Evolutionary conservation across 2,329 filamentous ascomycete genomes (phyloP), one percentile per base, ranked within the genome.

Genomic region (Aspergillus spinulosporus): DNA sequence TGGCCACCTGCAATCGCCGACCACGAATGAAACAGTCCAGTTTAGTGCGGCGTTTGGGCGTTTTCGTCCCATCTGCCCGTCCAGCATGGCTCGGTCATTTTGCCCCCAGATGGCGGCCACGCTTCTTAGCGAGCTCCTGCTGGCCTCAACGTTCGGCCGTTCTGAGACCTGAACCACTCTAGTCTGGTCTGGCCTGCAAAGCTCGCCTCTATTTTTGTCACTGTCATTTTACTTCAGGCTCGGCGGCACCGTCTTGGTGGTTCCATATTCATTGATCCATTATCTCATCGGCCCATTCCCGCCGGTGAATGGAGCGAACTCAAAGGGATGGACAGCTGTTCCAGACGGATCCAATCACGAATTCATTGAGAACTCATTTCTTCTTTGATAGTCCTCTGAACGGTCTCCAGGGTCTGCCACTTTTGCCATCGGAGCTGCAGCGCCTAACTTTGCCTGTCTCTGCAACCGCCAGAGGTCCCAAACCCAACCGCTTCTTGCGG

Each of bases 151-250:
- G 39, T 31, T 11, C 32, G 34, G 29, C 12, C 28, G n/a, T 45
- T 48, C 42, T 36, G 54, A 52, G n/a, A 48, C 42, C 46, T 15
- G 21, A 46, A 46, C 5, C 14, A 40, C 43, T 49, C 48, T 54
- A 58, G 58, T 29, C 49, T 46, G 46, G 58, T 14, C 54, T 39
- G 44, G 42, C 40, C 40, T 46, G 39, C 29, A 46, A 40, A n/a
- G 4, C 34, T 42, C 28, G 15, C 49, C 36, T 49, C 60, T 62
- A 62, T 62, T 60, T 62, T 60, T 62, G 58, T 60, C 58, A 42
- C 36, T 15, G 29, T 51, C 14, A 26, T 46, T 39, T 39, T 49
- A 36, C 49, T 29, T 43, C 44, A 50, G 34, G 8, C 34, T 37
- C 34, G 34, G 34, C 34, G 34, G 47, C 42, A 42, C 54, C 40